phyloP scores from a whole-genome alignment of 257 asterid genomes.

The Solanum etuberosum region DNA sequence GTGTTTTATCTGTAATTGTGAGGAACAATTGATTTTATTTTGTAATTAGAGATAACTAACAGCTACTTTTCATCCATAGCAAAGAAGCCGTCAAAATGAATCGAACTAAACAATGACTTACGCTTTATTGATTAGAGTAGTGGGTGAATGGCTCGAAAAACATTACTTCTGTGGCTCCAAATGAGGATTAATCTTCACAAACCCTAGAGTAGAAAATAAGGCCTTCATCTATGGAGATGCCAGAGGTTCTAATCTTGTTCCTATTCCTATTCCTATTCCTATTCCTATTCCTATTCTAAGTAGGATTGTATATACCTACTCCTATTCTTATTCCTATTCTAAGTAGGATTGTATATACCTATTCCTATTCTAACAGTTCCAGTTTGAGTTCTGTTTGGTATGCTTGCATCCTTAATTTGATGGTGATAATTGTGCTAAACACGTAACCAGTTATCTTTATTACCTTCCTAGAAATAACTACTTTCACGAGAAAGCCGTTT shows the following conservation, averaged over 20 bases:
- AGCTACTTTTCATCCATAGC: background rate
- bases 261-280: too few species aligned
- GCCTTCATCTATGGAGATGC: background rate
- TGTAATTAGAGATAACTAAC: background rate
- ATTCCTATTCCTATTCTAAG: too few species aligned
- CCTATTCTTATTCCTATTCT: too few species aligned
- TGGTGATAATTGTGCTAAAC: background rate
- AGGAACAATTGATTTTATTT: background rate
- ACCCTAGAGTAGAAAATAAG: background rate
- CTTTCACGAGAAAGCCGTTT: background rate
- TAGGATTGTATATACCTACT: too few species aligned
- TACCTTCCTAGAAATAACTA: background rate
- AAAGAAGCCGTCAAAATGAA: background rate
- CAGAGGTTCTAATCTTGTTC: background rate
- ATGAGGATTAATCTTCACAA: background rate
- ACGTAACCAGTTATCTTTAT: background rate
- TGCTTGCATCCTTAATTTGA: background rate
- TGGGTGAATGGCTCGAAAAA: background rate
- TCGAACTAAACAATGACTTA: background rate
- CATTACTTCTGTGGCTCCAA: background rate
- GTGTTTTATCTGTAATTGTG: background rate
- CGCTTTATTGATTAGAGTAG: background rate
- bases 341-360: too few species aligned
- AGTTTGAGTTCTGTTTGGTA: background rate
- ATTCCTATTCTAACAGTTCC: too few species aligned